Base-by-base conservation (phyloP, 352 stramenopile species). In the Phytophthora cryptogea region DNA sequence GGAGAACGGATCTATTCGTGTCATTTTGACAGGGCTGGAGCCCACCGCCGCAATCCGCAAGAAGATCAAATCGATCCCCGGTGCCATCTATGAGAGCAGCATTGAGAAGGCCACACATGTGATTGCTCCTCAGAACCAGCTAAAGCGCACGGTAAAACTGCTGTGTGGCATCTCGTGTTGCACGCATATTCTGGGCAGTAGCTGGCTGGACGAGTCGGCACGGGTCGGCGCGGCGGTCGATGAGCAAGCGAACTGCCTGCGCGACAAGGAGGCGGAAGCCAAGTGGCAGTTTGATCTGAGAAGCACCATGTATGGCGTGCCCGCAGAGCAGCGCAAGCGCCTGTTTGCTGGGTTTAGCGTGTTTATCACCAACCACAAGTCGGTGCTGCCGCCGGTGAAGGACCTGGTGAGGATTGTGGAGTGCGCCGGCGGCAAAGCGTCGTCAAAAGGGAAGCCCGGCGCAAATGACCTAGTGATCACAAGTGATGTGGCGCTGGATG, bases 71-170 rank as follows among this genome's bases (percentile, higher is more conserved):
- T 52, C 66, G 9, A 83, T 87, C 26, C 31, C 60, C 5, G 66
- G 70, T 16, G 77, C 74, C 10, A 46, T 56, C 4, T 84, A 81
- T 36, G 74, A 87, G 57, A 62, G 64, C 30, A 62, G 72, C 27
- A 63, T 87, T 33, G 60, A 74, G 14, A 70, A 66, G 8, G 77
- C 70, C 5, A 87, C 72, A 7, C 77, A 87, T 66, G 46, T 87
- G 27, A 65, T 87, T 48, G 77, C 66, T 46, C 74, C 70, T 30
- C 49, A 65, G 16, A 56, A 69, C 28, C 49, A 79, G 13, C 45
- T 87, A 2, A 87, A 87, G 58, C 72, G 77, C 16, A 87, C 77
- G 5, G 74, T 87, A 31, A 87, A 87, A 60, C 49, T 87, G 26
- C 52, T 87, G 37, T 85, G 77, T 23, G 74, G 77, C 4, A 80